Conservation (phyloP, 805 yeast species). For the Starmerella bacillaris region DNA sequence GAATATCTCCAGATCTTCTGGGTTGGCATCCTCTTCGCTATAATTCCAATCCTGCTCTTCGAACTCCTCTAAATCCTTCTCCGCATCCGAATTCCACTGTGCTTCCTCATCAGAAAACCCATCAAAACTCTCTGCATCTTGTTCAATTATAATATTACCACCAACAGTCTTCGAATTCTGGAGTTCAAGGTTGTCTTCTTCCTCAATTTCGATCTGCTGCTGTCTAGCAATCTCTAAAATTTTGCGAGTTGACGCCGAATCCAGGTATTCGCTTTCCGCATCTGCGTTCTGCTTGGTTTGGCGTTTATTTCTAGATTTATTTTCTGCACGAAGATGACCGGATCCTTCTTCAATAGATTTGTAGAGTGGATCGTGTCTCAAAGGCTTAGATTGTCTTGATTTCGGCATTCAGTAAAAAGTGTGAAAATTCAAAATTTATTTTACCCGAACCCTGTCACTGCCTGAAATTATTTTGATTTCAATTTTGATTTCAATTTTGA, state of each 20-base stretch:
- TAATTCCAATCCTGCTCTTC: constrained; percentile 31
- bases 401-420: constrained; percentile 18
- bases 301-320: constrained; percentile 19
- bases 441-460: constrained; percentile 2
- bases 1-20: constrained; percentile 68
- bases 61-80: constrained; percentile 29
- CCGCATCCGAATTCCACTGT: constrained; percentile 29
- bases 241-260: constrained; percentile 65
- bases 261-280: constrained; percentile 49
- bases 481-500: too few species aligned
- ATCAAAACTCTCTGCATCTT: neutral
- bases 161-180: neutral
- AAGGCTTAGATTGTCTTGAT: constrained; percentile 29
- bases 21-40: constrained; percentile 44
- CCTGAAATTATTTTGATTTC: too few species aligned
- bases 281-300: constrained; percentile 21
- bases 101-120: constrained; percentile 38
- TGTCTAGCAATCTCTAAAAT: constrained; percentile 77
- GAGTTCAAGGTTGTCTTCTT: constrained; percentile 27
- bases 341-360: constrained; percentile 59
- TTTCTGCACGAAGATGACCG: constrained; percentile 41
- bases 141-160: neutral
- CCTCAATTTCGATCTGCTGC: constrained; percentile 79
- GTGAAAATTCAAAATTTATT: neutral
- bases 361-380: constrained; percentile 65